phyloP scores from a whole-genome alignment of 352 stramenopile species.

The Phytophthora syringae region DNA sequence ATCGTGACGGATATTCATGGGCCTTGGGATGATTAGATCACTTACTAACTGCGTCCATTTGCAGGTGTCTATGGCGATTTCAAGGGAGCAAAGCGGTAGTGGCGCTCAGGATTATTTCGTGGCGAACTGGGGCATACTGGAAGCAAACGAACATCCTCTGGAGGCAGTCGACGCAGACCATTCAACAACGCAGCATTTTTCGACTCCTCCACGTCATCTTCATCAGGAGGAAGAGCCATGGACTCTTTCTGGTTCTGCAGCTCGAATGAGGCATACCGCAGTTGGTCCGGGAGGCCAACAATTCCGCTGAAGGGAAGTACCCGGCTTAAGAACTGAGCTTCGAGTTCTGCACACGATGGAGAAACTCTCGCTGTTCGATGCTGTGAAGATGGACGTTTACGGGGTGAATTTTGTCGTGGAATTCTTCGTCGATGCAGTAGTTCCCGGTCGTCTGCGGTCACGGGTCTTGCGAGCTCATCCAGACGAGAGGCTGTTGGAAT shows the following conservation, averaged over 20 bases:
- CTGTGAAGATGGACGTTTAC: conserved; percentile 15
- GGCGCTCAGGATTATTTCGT: conserved; percentile 2
- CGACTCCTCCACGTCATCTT: conserved; percentile 17
- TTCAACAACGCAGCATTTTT: conserved; percentile 49
- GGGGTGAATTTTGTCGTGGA: conserved; percentile 1
- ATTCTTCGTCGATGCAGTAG: conserved; percentile 3
- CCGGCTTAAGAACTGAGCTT: conserved; percentile 59
- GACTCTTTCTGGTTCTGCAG: conserved; percentile 32
- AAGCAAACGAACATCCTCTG: conserved; percentile 53
- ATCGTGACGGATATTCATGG: background rate
- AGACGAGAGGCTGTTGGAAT: conserved; percentile 14
- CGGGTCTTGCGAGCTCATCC: conserved; percentile 31
- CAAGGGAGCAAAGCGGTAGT: conserved; percentile 38
- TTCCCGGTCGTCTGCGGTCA: conserved; percentile 17
- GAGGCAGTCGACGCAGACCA: conserved; percentile 48
- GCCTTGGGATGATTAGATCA: no score
- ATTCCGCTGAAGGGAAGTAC: conserved; percentile 52
- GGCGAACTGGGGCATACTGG: conserved; percentile 22
- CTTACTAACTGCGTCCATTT: background rate
- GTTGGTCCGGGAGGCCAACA: conserved; percentile 50
- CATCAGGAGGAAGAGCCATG: background rate
- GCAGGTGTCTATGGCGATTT: conserved; percentile 7
- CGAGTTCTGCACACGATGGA: conserved; percentile 43
- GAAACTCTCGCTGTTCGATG: conserved; percentile 1
- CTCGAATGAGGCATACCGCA: conserved; percentile 53